Percentiles rank a stretch among this genome's conserved stretches.
phyloP scores from a whole-genome alignment of 2,329 filamentous ascomycete genomes.

The Cytospora chrysosperma region DNA sequence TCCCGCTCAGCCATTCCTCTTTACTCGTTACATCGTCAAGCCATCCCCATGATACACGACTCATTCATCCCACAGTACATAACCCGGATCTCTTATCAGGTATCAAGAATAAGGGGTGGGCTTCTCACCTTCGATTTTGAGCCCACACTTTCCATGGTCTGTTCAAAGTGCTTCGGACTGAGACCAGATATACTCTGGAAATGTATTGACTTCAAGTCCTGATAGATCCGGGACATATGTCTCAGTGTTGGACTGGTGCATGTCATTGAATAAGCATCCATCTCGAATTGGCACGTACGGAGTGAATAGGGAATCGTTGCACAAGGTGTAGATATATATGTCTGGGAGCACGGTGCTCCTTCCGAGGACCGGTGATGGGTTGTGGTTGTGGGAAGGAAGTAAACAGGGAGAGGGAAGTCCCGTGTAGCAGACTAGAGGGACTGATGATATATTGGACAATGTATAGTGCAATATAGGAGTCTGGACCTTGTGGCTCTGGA shows the following conservation, averaged over 20 bases:
- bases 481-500: neutral
- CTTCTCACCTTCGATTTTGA: conserved; percentile 10
- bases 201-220: conserved; percentile 46
- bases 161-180: conserved; percentile 30
- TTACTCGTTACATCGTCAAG: neutral
- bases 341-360: neutral
- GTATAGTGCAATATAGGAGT: neutral
- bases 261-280: conserved; percentile 55
- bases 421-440: neutral
- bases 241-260: conserved; percentile 45
- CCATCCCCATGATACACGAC: neutral
- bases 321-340: neutral
- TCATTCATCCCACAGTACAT: neutral
- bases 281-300: conserved; percentile 26
- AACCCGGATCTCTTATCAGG: neutral
- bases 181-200: conserved; percentile 37
- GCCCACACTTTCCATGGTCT: neutral
- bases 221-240: conserved; percentile 48
- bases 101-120: neutral
- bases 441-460: neutral
- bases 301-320: neutral
- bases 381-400: neutral
- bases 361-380: neutral
- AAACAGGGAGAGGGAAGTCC: neutral
- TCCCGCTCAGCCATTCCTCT: neutral